Conservation (phyloP, 2,329 filamentous ascomycete species). For the Ophiostoma tasmaniense region DNA sequence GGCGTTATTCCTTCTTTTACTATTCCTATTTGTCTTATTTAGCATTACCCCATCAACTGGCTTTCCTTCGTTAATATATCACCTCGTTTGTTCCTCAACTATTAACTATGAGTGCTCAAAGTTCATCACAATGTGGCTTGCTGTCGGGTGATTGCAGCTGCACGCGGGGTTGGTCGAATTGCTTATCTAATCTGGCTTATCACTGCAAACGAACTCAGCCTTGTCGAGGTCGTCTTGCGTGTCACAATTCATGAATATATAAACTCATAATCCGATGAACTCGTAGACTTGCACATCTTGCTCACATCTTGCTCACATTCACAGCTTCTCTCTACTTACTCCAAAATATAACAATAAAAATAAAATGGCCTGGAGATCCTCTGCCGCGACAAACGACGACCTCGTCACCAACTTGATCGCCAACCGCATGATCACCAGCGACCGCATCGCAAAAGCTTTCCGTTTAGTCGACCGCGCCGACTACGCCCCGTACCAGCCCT, state of each 20-base stretch:
- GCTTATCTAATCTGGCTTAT: not conserved
- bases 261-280: no score
- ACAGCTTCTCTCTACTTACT: no score
- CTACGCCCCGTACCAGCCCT: conserved; percentile 64
- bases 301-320: no score
- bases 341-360: not conserved
- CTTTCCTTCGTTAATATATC: not conserved
- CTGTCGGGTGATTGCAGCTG: not conserved
- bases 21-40: not conserved
- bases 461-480: conserved; percentile 79
- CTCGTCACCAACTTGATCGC: conserved; percentile 70
- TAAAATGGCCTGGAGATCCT: conserved; percentile 84
- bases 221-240: no score
- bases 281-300: no score
- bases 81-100: no score
- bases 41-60: not conserved
- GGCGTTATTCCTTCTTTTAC: not conserved
- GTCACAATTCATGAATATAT: no score
- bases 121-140: not conserved
- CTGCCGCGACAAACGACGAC: conserved; percentile 62
- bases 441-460: conserved; percentile 71
- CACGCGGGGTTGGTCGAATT: not conserved
- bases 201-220: no score
- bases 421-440: conserved; percentile 63
- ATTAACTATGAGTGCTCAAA: not conserved